A percentile compares a stretch with the other conserved stretches of the same genome.
phyloP scores from a whole-genome alignment of 2,329 filamentous ascomycete species.

The Fusarium sp. region DNA sequence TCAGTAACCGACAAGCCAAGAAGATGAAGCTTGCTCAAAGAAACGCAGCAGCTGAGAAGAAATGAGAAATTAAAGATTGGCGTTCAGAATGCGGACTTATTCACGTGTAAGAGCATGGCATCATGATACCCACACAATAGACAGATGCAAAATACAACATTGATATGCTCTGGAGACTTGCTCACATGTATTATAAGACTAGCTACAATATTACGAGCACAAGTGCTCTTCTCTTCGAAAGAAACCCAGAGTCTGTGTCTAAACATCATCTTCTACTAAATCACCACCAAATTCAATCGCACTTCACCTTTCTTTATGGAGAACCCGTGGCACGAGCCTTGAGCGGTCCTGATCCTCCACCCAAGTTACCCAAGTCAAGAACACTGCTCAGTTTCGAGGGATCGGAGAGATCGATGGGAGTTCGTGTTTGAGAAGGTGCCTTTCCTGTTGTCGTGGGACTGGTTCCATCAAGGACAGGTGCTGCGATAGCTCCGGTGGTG shows the following conservation, averaged over 20 bases:
- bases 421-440: constrained; percentile 29
- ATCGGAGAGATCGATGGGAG: constrained; percentile 54
- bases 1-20: constrained; percentile 69
- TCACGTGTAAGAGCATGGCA: constrained; percentile 22
- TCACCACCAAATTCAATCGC: background rate
- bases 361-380: constrained; percentile 59
- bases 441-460: constrained; percentile 23
- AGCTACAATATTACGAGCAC: constrained; percentile 34
- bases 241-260: constrained; percentile 11
- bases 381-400: constrained; percentile 55
- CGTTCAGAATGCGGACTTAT: constrained; percentile 12
- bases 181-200: constrained; percentile 40
- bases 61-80: constrained; percentile 21
- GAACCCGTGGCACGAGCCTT: constrained; percentile 34
- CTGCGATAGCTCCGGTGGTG: constrained; percentile 17
- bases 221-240: constrained; percentile 27
- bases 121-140: constrained; percentile 49
- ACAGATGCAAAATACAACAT: constrained; percentile 22
- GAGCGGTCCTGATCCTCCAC: constrained; percentile 17
- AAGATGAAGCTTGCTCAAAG: constrained; percentile 64
- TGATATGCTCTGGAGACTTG: constrained; percentile 35
- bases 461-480: constrained; percentile 26
- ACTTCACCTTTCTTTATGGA: constrained; percentile 13
- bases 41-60: constrained; percentile 48
- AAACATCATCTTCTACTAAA: background rate